These are phyloP conservation scores for Apocynum venetum DNA, from an alignment of 257 asterid species.

Conservation along the genomic window DNA sequence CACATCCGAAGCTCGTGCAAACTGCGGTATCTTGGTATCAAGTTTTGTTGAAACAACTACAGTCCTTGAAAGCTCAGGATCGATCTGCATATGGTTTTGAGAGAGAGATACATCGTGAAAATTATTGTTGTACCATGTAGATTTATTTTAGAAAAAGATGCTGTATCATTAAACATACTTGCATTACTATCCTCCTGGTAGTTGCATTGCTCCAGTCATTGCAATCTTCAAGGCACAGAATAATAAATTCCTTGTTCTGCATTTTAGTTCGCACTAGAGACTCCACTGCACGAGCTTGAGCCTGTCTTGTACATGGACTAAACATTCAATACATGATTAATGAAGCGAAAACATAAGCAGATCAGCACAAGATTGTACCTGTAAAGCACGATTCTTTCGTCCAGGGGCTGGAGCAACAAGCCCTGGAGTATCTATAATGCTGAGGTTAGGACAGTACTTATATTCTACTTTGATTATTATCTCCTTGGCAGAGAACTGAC, in stretches of 20 bases:
- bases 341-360: constrained; percentile 17
- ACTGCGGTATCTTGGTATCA: constrained; percentile 95
- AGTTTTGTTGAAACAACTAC: constrained; percentile 93
- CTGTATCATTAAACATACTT: constrained; percentile 38
- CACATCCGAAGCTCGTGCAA: constrained; percentile 96
- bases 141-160: background rate
- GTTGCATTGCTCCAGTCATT: constrained; percentile 97
- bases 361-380: constrained; percentile 39
- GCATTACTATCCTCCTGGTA: constrained; percentile 95
- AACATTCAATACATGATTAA: constrained; percentile 17
- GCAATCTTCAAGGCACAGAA: constrained; percentile 97
- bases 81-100: constrained; percentile 47
- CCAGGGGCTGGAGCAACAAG: constrained; percentile 96
- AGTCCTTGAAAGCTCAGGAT: constrained; percentile 96
- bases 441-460: constrained; percentile 89
- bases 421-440: constrained; percentile 93
- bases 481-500: constrained; percentile 82
- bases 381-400: constrained; percentile 77
- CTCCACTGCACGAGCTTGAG: constrained; percentile 95
- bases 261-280: constrained; percentile 87
- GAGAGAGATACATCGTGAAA: background rate
- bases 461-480: constrained; percentile 76
- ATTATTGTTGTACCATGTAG: background rate
- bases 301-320: constrained; percentile 42
- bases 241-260: constrained; percentile 95